Conservation (phyloP, 306 rosid genomes). For the Carpinus viminea region DNA sequence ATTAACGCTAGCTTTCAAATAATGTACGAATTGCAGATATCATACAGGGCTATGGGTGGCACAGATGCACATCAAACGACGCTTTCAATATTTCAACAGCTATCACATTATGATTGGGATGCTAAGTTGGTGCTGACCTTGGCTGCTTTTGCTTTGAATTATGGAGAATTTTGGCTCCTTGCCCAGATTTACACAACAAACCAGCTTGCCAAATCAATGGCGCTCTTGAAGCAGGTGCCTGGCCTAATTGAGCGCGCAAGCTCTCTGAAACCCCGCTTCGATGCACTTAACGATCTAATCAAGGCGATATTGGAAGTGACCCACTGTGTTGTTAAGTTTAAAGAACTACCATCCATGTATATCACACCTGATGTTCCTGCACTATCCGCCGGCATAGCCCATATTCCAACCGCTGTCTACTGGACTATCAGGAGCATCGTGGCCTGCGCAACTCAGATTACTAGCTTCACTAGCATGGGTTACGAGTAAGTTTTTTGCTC, state of each 20-base stretch:
- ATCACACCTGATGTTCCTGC: conserved; percentile 34
- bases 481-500: conserved; percentile 39
- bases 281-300: conserved; percentile 47
- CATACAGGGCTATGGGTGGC: conserved; percentile 42
- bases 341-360: conserved; percentile 38
- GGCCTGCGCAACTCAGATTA: conserved; percentile 47
- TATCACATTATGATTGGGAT: conserved; percentile 47
- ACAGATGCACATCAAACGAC: conserved; percentile 49
- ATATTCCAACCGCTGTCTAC: conserved; percentile 44
- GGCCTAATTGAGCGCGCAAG: conserved; percentile 40
- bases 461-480: conserved; percentile 47
- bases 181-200: conserved; percentile 43
- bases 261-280: conserved; percentile 43
- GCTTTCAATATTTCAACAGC: conserved; percentile 40
- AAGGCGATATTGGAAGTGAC: conserved; percentile 43
- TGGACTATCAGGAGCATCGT: conserved; percentile 45
- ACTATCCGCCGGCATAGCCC: conserved; percentile 32
- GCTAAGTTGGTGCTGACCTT: conserved; percentile 50
- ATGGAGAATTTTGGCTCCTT: conserved; percentile 54
- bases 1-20: neutral
- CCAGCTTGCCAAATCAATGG: conserved; percentile 53
- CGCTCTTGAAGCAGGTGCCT: conserved; percentile 48
- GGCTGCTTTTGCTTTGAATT: conserved; percentile 44
- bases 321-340: conserved; percentile 42
- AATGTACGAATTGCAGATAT: conserved; percentile 37